Percentiles rank a stretch among this genome's conserved stretches.
These are phyloP conservation scores for Tetrahymena malaccensis DNA, from an alignment of 73 alveolate genomes.

Conservation along the genomic window DNA sequence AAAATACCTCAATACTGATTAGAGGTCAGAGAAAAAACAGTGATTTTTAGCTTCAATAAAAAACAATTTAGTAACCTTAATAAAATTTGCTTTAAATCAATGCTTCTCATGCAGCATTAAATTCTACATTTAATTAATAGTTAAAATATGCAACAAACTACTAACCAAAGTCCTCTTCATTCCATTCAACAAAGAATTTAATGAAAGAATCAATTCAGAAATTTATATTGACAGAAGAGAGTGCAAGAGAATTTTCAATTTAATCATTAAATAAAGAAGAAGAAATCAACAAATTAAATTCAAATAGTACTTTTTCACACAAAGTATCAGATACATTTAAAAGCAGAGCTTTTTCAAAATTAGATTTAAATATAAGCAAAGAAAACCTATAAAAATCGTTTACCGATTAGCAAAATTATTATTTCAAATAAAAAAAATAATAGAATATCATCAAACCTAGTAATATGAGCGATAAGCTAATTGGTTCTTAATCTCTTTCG, in stretches of 20 bases:
- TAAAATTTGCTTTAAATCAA: no score
- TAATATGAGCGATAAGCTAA: background rate
- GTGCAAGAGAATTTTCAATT: background rate
- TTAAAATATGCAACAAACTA: background rate
- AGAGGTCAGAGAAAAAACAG: background rate
- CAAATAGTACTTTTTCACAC: background rate
- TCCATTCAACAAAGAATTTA: background rate
- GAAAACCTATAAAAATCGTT: background rate
- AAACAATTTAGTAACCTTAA: background rate
- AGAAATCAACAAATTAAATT: background rate
- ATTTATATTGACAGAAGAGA: background rate
- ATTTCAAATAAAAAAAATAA: no score
- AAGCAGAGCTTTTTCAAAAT: background rate
- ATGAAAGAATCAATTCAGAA: background rate
- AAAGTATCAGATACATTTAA: background rate
- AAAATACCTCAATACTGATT: background rate
- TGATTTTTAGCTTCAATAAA: background rate
- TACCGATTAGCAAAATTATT: background rate
- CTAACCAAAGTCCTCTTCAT: background rate
- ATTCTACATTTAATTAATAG: background rate
- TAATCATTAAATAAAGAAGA: background rate
- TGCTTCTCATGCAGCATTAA: background rate
- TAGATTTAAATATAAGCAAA: background rate
- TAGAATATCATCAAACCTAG: background rate
- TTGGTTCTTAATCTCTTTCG: background rate